These are phyloP conservation scores for Cladophialophora chaetospira DNA, from an alignment of 2,329 filamentous ascomycete genomes.

Conservation along the genomic window DNA sequence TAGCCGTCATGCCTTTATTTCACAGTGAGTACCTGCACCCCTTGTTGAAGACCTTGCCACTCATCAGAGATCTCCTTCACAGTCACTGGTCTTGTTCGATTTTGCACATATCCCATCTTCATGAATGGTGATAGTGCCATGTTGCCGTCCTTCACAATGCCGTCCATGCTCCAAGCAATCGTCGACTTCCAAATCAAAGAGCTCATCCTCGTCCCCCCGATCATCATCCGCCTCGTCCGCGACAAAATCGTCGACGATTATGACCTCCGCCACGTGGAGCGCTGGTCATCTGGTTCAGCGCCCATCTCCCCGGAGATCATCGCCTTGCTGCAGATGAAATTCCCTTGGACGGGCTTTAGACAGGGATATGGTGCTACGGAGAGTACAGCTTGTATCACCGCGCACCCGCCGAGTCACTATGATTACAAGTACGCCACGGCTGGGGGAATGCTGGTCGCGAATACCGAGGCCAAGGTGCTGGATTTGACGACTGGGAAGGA, in stretches of 20 bases:
- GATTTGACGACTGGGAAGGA: conserved; percentile 49
- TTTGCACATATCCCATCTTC: conserved; percentile 63
- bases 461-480: conserved; percentile 61
- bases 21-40: conserved; percentile 45
- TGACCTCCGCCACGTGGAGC: conserved; percentile 57
- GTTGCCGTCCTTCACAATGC: conserved; percentile 64
- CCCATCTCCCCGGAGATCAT: conserved; percentile 61
- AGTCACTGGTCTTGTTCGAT: conserved; percentile 62
- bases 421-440: conserved; percentile 59
- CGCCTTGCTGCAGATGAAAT: conserved; percentile 56
- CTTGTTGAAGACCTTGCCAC: neutral
- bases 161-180: conserved; percentile 58
- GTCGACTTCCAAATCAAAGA: conserved; percentile 57
- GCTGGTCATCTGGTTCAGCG: conserved; percentile 63
- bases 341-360: conserved; percentile 62
- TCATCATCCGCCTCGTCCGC: conserved; percentile 62
- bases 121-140: conserved; percentile 67
- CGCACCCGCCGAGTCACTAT: conserved; percentile 59
- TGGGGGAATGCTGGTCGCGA: conserved; percentile 52
- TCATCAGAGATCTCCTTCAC: neutral
- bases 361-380: conserved; percentile 73
- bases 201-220: conserved; percentile 61
- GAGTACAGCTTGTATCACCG: conserved; percentile 63
- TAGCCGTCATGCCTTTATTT: conserved; percentile 62
- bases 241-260: conserved; percentile 52